A percentile compares a stretch with the other conserved stretches of the same genome.
Evolutionary conservation across 108 stramenopile genomes (phyloP).

Genomic region (Seminavis robusta): DNA sequence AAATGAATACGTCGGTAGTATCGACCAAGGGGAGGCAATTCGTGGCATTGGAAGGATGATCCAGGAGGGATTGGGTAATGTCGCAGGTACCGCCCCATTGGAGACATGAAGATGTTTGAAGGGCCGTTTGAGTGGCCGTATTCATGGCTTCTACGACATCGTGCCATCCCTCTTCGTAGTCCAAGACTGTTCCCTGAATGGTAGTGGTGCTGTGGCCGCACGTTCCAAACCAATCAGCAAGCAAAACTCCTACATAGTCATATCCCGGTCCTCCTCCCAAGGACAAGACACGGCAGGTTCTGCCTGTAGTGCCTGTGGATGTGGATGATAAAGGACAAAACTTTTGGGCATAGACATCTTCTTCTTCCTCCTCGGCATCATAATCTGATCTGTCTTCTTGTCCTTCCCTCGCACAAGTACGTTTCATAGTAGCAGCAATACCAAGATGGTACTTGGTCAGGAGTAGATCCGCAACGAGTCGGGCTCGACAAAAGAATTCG

Average conservation of each 20-base stretch:
- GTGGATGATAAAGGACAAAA: too few species aligned
- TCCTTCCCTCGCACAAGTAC: too few species aligned
- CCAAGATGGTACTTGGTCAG: constrained; percentile 5
- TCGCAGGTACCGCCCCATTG: constrained; percentile 58
- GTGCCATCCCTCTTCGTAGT: constrained; percentile 61
- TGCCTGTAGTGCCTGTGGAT: too few species aligned
- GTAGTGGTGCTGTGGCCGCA: neutral
- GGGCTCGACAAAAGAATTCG: constrained; percentile 42
- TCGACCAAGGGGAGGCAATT: constrained; percentile 9
- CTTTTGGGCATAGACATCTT: too few species aligned
- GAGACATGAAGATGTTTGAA: constrained; percentile 17
- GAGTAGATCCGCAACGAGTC: constrained; percentile 34
- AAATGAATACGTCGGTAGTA: constrained; percentile 33
- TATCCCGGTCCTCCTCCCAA: constrained; percentile 67
- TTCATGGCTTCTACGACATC: constrained; percentile 40
- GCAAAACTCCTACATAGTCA: constrained; percentile 45
- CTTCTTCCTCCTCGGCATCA: too few species aligned
- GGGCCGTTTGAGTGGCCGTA: constrained; percentile 13
- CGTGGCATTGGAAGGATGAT: constrained; percentile 28
- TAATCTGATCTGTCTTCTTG: too few species aligned
- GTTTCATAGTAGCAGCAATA: too few species aligned
- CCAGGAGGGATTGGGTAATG: constrained; percentile 44
- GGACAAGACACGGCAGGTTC: constrained; percentile 8
- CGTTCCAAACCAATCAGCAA: constrained; percentile 30
- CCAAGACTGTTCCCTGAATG: constrained; percentile 36